Conservation (phyloP, 2,329 filamentous ascomycete species). For the Penicillium sp. region DNA sequence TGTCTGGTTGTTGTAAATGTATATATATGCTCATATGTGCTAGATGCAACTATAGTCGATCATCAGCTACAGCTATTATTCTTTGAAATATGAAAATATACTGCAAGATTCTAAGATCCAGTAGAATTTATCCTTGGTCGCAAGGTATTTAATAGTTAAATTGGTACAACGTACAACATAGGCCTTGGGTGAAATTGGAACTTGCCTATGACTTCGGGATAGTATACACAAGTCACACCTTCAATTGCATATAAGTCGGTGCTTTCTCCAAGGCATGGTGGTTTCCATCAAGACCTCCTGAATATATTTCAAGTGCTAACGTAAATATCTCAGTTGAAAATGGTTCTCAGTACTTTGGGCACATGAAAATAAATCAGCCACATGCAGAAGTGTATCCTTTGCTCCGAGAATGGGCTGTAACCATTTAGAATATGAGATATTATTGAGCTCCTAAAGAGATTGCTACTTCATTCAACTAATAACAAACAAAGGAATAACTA, state of each 20-base stretch:
- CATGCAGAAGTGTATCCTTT: neutral
- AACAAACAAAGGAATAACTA: neutral
- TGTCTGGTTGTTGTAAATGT: conserved; percentile 1
- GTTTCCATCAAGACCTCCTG: neutral
- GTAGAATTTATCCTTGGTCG: neutral
- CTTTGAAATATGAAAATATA: neutral
- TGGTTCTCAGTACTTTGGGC: neutral
- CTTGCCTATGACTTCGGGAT: neutral
- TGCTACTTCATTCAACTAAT: no score
- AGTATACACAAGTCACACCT: neutral
- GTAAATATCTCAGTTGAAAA: neutral
- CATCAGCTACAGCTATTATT: neutral
- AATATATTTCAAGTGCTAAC: neutral
- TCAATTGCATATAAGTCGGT: neutral
- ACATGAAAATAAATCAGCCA: neutral
- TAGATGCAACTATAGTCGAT: neutral
- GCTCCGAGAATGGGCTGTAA: neutral
- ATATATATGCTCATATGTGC: neutral
- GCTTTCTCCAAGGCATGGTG: neutral
- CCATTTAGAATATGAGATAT: neutral
- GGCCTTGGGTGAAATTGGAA: neutral
- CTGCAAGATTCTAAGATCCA: neutral
- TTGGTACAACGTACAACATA: no score
- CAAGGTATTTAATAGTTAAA: neutral
- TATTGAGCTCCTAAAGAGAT: neutral